Evolutionary conservation across 805 yeast species (phyloP), one percentile per base, ranked within the genome.

Genomic region (Huiozyma sinensis): DNA sequence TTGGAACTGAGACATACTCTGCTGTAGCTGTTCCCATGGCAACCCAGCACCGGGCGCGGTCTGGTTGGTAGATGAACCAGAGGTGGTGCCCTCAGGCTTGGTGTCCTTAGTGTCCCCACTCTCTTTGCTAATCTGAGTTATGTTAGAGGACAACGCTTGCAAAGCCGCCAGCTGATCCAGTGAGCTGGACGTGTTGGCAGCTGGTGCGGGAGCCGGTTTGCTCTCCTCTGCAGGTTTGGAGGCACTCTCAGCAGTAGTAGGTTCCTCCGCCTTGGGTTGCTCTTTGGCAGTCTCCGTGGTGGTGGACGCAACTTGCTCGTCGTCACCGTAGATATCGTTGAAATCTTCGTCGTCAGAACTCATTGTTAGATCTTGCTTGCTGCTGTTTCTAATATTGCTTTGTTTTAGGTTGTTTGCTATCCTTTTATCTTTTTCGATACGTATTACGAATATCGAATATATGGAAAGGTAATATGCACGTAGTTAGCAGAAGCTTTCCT

Each of bases 261-360:
- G 33, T 39, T 42, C 41, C 13, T 36, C 42, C 7, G 12, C 41
- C n/a, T 36, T 46, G n/a, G 40, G 43, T 24, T 40, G 40, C 17
- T 45, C 45, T 13, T 37, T 42, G 9, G 10, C 42, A 40, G 36
- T 46, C 35, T 50, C 50, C 33, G 54, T 44, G 28, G 50, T 41
- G 8, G 50, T 48, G 44, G 48, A 42, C n/a, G 50, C 40, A 13
- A 54, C 43, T 31, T 55, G 41, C 24, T 56, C 43, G 51, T 54
- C 70, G 44, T 64, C 64, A 43, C 66, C 67, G 67, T 89, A 89
- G 67, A 89, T 85, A 63, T 89, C 96, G 67, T 88, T 95, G 65
- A 89, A 89, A 63, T 88, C 96, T 67, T 89, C 97, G 68, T 88
- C 96, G 67, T 87, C 95, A 48, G 82, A 75, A 47, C 82, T 75